These are phyloP conservation scores for Tephrocybe sp. DNA, from an alignment of 768 basidiomycete species.

Conservation along the genomic window DNA sequence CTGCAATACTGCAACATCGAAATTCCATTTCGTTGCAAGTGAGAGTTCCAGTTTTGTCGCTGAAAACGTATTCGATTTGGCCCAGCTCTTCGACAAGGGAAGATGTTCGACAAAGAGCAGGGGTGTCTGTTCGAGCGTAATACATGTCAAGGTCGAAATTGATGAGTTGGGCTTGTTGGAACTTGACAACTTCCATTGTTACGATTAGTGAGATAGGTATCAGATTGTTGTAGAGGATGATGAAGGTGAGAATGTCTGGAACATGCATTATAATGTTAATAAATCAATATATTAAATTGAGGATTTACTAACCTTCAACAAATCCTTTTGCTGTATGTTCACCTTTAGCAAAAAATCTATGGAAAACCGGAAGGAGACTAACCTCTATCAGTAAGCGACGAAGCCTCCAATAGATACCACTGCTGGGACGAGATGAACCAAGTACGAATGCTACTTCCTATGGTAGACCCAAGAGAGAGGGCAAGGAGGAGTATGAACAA, in stretches of 20 bases:
- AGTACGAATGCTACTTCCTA: conserved; percentile 88
- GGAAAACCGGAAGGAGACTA: conserved; percentile 19
- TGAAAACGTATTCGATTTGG: conserved; percentile 96
- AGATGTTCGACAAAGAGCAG: conserved; percentile 96
- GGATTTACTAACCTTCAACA: conserved; percentile 64
- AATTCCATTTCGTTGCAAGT: conserved; percentile 99
- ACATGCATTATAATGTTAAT: conserved; percentile 14
- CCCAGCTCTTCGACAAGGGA: conserved; percentile 98
- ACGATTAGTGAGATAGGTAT: conserved; percentile 99
- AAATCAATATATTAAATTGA: conserved; percentile 5
- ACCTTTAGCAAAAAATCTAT: conserved; percentile 1
- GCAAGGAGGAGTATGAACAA: conserved; percentile 86
- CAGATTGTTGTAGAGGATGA: conserved; percentile 98
- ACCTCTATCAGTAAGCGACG: conserved; percentile 66
- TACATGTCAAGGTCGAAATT: conserved; percentile 99
- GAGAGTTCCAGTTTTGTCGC: conserved; percentile 92
- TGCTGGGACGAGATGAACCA: conserved; percentile 88
- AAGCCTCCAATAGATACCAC: conserved; percentile 84
- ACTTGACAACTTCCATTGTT: conserved; percentile 99
- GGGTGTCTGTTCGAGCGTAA: conserved; percentile 91
- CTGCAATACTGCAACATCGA: conserved; percentile 84
- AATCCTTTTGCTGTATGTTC: conserved; percentile 63
- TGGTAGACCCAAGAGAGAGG: conserved; percentile 86
- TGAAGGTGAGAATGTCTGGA: conserved; percentile 93
- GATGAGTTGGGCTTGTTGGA: conserved; percentile 95